These are phyloP conservation scores for Didymellaceae sp. DNA, from an alignment of 2,329 filamentous ascomycete species.

Conservation along the genomic window DNA sequence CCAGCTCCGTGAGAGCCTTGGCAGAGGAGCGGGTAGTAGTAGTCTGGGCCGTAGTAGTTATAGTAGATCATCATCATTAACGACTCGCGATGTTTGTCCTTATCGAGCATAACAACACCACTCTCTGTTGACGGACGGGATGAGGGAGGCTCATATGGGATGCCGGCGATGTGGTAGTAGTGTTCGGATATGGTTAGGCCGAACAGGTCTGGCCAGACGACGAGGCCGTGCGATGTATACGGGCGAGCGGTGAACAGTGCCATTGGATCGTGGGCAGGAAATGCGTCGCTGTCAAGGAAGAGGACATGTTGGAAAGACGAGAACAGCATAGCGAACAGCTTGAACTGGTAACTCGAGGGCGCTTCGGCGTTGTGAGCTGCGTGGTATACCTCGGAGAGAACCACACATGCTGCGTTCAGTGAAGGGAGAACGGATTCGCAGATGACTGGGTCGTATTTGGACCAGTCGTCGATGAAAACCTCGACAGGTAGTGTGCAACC, in stretches of 20 bases:
- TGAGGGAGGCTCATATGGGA: conserved; percentile 39
- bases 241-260: conserved; percentile 59
- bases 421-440: conserved; percentile 49
- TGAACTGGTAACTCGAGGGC: conserved; percentile 58
- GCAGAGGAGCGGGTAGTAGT: conserved; percentile 59
- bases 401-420: conserved; percentile 50
- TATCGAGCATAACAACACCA: conserved; percentile 58
- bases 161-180: conserved; percentile 55
- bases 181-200: conserved; percentile 50
- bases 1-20: conserved; percentile 54
- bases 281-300: conserved; percentile 65
- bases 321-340: conserved; percentile 63
- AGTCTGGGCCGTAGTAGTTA: conserved; percentile 61
- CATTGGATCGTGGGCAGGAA: conserved; percentile 57
- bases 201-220: conserved; percentile 66
- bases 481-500: conserved; percentile 59
- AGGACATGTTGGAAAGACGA: conserved; percentile 66
- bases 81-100: conserved; percentile 54
- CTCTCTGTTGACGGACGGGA: conserved; percentile 54
- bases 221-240: conserved; percentile 59
- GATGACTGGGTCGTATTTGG: conserved; percentile 48
- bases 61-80: conserved; percentile 62
- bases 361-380: conserved; percentile 18
- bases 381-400: conserved; percentile 38
- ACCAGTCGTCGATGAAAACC: conserved; percentile 48